Percentiles rank a stretch among this genome's conserved stretches.
Evolutionary conservation across 2,329 filamentous ascomycete species (phyloP).

Genomic region (Paraphaeosphaeria sporulosa): DNA sequence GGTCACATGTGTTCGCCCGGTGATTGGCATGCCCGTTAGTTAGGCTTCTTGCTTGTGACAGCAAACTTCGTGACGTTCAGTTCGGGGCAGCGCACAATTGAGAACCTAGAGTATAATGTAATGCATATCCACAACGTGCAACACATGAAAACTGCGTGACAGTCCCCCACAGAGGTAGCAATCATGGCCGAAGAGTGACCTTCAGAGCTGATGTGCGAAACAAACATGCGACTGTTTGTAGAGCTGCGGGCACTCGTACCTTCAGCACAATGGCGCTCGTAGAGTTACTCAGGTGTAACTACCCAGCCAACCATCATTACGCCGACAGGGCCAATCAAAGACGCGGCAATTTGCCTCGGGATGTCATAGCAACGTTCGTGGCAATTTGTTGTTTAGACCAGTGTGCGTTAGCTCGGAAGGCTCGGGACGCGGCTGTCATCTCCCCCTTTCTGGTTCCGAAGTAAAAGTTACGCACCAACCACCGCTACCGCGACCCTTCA

Average conservation of each 20-base stretch:
- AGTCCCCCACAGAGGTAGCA: background rate
- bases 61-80: background rate
- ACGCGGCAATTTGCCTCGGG: background rate
- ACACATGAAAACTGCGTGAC: background rate
- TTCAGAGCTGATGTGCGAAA: background rate
- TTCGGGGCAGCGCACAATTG: background rate
- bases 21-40: background rate
- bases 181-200: background rate
- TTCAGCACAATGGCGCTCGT: too few species aligned
- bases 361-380: background rate
- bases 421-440: constrained; percentile 4
- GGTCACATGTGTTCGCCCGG: background rate
- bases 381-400: background rate
- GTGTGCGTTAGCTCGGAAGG: constrained; percentile 8
- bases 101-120: background rate
- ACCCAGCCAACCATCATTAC: background rate
- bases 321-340: constrained; percentile 1
- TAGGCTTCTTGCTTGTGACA: background rate
- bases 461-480: constrained; percentile 17
- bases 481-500: constrained; percentile 17
- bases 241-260: background rate
- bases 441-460: constrained; percentile 44
- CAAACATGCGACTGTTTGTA: background rate
- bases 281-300: background rate
- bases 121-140: background rate